phyloP scores from a whole-genome alignment of 768 basidiomycete species.

The Lactarius quietus region DNA sequence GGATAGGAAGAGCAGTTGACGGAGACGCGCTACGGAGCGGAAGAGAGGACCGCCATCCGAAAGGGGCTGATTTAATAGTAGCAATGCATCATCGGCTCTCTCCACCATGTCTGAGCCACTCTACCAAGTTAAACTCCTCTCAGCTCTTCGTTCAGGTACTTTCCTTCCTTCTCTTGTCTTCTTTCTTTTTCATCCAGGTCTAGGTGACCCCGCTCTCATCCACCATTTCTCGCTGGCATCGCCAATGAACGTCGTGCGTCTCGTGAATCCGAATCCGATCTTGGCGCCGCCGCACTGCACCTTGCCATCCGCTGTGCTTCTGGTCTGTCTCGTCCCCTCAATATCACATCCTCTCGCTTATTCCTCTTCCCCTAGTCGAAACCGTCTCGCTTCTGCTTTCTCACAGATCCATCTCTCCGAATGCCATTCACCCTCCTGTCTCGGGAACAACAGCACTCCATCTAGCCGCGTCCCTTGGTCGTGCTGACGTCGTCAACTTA shows the following conservation, averaged over 20 bases:
- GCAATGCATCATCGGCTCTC: neutral
- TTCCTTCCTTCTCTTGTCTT: neutral
- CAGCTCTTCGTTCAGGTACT: conserved; percentile 41
- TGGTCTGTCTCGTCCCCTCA: conserved; percentile 40
- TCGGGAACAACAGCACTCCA: conserved; percentile 72
- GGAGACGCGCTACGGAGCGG: conserved; percentile 26
- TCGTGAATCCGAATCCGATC: conserved; percentile 49
- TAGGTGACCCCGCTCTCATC: conserved; percentile 76
- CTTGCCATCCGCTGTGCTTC: conserved; percentile 81
- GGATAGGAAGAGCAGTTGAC: neutral
- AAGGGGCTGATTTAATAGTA: neutral
- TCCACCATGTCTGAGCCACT: conserved; percentile 31
- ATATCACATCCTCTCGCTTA: neutral
- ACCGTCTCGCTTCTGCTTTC: conserved; percentile 66
- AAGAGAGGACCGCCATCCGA: conserved; percentile 68
- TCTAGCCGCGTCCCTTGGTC: conserved; percentile 68
- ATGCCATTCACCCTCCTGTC: conserved; percentile 67
- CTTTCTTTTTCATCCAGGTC: neutral
- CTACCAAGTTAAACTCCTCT: conserved; percentile 42
- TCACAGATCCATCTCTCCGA: conserved; percentile 75
- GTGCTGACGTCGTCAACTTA: conserved; percentile 67
- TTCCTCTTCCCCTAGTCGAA: conserved; percentile 42
- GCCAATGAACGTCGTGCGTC: conserved; percentile 57
- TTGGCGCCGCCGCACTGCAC: conserved; percentile 73
- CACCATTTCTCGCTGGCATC: conserved; percentile 80